These are phyloP conservation scores for Schoenoplectus triqueter DNA, from an alignment of 202 grass and related monocot species.

Conservation along the genomic window DNA sequence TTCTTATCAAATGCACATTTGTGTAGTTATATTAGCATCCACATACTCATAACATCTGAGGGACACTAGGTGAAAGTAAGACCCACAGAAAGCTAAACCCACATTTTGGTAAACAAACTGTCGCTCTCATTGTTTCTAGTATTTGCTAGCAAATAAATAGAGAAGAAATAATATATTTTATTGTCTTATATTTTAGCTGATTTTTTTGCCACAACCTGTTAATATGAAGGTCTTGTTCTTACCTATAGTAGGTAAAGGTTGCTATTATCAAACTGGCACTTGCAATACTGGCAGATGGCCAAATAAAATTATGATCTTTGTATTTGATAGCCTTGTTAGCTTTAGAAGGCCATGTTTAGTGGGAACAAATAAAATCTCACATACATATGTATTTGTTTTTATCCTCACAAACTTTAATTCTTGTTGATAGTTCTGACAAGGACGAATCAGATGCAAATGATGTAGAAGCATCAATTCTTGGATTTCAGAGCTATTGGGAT, in stretches of 20 bases:
- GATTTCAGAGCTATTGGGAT: constrained; percentile 95
- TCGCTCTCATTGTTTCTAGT: too few relatives aligned
- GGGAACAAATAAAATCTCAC: too few relatives aligned
- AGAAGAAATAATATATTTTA: neutral
- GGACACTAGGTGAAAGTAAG: neutral
- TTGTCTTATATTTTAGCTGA: neutral
- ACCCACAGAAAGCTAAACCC: neutral
- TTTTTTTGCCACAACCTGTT: neutral
- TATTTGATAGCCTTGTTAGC: neutral
- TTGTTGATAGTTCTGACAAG: constrained; percentile 70
- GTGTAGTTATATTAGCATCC: neutral
- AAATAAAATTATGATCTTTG: neutral
- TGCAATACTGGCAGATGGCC: neutral
- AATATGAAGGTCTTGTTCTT: neutral
- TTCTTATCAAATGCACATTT: neutral
- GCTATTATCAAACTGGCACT: neutral
- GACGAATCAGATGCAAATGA: constrained; percentile 70
- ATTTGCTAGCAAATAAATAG: neutral
- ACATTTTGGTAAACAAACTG: neutral
- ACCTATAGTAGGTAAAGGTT: neutral
- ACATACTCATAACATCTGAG: too few relatives aligned
- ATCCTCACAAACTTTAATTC: neutral
- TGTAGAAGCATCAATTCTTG: constrained; percentile 78
- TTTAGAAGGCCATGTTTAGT: too few relatives aligned
- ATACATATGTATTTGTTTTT: neutral